Base-by-base conservation (phyloP, 768 basidiomycete genomes). In the Hortiboletus flavorubellus region DNA sequence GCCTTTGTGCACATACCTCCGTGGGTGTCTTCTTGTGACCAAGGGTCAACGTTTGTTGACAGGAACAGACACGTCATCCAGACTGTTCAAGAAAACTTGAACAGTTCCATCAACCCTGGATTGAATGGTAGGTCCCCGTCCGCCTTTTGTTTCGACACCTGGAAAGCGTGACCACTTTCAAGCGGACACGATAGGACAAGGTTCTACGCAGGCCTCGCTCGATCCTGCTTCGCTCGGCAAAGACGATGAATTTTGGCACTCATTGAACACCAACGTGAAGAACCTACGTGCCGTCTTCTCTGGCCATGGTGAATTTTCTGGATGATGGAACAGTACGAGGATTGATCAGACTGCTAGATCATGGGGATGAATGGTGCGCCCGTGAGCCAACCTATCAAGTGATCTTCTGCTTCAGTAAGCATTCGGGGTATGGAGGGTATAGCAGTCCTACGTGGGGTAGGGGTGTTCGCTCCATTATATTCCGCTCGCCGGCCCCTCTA, bases 281-380 rank as follows among this genome's bases (percentile, higher is more conserved):
- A 87, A 89, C 59, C 67, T 90, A 7, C 82, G 81, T 46, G 87
- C 80, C 0, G 77, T 88, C 38, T 73, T 89, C 29, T 88, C 85
- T 3, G 87, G 88, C 40, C 88, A 90, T 53, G 86, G 87, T 86
- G 55, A 37, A 70, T 53, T 38, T 11, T 37, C n/a, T 46, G 8
- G 33, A 39, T 12, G 4, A 40, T 39, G 21, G 26, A 12, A n/a
- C 11, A 5, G 23, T 23, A 7, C 54, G 21, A 26, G 1, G 49
- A 23, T 33, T 54, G 38, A 59, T 34, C 16, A 12, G 15, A 39
- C 21, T 29, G 34, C 59, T 58, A 87, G 88, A 87, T 64, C 89
- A 91, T 59, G 89, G 89, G 1, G 78, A 90, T 54, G 87, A 89
- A 66, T 91, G 89, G 89, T 91, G 89, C 56, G 79, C 80, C 8